Percentiles rank a stretch among this genome's conserved stretches.
phyloP scores from a whole-genome alignment of 1,284 basidiomycete species.

The Rhodotorula sp. region DNA sequence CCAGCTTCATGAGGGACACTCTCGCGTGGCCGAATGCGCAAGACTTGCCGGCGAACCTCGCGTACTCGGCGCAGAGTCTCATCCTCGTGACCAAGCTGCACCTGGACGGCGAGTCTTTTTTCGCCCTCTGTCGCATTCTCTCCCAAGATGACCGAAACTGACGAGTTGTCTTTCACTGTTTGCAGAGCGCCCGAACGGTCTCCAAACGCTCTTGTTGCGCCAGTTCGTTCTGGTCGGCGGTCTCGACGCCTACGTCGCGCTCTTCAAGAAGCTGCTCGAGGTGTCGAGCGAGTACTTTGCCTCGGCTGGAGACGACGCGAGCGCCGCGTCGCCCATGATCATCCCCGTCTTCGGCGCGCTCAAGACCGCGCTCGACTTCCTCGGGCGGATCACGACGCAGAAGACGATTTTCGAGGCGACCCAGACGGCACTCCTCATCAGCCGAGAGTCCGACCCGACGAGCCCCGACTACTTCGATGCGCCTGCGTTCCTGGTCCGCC shows the following conservation, averaged over 20 bases:
- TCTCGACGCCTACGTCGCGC: slow-evolving; percentile 64
- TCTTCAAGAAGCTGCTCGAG: slow-evolving; percentile 59
- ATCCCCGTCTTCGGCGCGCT: slow-evolving; percentile 74
- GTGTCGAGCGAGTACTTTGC: slow-evolving; percentile 34
- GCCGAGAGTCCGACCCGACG: slow-evolving; percentile 61
- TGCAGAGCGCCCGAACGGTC: slow-evolving; percentile 49
- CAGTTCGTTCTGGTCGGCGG: slow-evolving; percentile 73
- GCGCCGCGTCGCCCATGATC: slow-evolving; percentile 41
- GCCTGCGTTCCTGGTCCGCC: slow-evolving; percentile 76
- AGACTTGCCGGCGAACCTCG: slow-evolving; percentile 46
- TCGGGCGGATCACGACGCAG: slow-evolving; percentile 73
- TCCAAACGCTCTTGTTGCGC: slow-evolving; percentile 77
- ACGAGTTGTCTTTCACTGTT: not conserved
- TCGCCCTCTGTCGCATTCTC: not conserved
- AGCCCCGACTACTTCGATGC: slow-evolving; percentile 68
- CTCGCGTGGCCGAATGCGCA: slow-evolving; percentile 59
- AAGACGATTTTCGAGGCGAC: slow-evolving; percentile 79
- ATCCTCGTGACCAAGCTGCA: slow-evolving; percentile 69
- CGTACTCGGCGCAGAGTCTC: slow-evolving; percentile 65
- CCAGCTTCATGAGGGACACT: slow-evolving; percentile 70
- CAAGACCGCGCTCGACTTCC: slow-evolving; percentile 74
- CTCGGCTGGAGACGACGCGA: slow-evolving; percentile 13
- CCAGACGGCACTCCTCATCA: slow-evolving; percentile 71
- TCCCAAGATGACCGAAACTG: not conserved
- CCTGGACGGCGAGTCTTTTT: slow-evolving; percentile 68